Evolutionary conservation across 2,329 filamentous ascomycete species (phyloP), one percentile per base, ranked within the genome.

Genomic region (Sporothrix variecibatus): DNA sequence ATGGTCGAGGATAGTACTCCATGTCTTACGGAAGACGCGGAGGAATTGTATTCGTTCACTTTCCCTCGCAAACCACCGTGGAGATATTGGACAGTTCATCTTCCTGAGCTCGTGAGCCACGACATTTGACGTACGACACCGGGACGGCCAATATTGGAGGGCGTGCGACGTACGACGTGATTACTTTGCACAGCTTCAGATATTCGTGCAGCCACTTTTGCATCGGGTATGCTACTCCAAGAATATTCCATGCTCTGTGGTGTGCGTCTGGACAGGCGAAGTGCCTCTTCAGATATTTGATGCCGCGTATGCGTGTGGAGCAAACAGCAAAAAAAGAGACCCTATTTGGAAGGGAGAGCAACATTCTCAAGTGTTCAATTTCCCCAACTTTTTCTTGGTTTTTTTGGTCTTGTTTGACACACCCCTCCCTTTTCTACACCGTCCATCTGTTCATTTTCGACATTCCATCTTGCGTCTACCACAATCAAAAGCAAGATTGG

Each of bases 261-360:
- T 28, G 34, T n/a, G n/a, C n/a, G 23, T 46, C 11, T 8, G 23
- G n/a, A 31, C 20, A 62, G 31, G 5, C 17, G 3, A 65, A 26
- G 34, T 15, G n/a, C 62, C n/a, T 28, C n/a, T 20, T 28, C 23
- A 49, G 65, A 68, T 20, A 51, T 34, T 68, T 34, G 65, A 68
- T 68, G 65, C 40, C 65, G 65, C 65, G 43, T 68, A 51, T 51
- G 65, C 65, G 17, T 68, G 65, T 68, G 65, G 65, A 68, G 65
- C 23, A 68, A 68, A 20, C n/a, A 67, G 11, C 17, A 15, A 9
- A 9, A 60, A 56, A 26, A 56, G 23, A 53, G 12, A 56, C 62
- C 11, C 38, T 9, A n/a, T 49, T 46, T 12, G 62, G 38, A 43
- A 43, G 62, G n/a, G 60, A 65, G 34, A 65, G 60, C 60, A 65